Evolutionary conservation across 2,329 filamentous ascomycete species (phyloP).

Genomic region (Clarireedia homoeocarpa): DNA sequence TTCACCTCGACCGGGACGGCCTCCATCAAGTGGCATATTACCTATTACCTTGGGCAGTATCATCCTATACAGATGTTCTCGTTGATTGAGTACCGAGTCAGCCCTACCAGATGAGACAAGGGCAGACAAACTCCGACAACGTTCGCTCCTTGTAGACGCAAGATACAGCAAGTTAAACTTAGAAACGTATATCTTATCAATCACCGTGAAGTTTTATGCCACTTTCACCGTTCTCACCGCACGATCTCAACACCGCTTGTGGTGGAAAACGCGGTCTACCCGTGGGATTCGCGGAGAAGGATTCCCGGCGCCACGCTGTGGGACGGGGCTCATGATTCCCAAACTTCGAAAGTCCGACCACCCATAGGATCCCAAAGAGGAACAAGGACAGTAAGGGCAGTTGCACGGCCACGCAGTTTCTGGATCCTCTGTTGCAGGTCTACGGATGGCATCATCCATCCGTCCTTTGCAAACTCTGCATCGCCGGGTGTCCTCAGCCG

Average conservation of each 20-base stretch:
- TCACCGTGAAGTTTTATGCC: neutral
- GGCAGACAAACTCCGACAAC: neutral
- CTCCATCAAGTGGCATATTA: neutral
- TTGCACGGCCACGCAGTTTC: neutral
- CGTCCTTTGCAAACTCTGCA: neutral
- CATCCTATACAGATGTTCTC: neutral
- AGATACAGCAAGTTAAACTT: neutral
- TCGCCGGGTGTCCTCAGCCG: neutral
- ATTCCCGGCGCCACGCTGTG: neutral
- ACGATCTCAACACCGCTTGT: neutral
- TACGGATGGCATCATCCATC: neutral
- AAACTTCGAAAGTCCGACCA: neutral
- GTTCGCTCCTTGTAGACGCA: no score
- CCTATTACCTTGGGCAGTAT: neutral
- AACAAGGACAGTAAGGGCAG: neutral
- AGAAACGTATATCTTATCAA: neutral
- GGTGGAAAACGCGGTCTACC: neutral
- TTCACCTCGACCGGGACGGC: no score
- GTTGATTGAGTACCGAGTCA: neutral
- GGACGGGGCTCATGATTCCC: neutral
- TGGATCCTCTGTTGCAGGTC: neutral
- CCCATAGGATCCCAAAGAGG: neutral
- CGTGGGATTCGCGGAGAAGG: neutral
- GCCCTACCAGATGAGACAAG: constrained; percentile 4
- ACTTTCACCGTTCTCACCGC: neutral